phyloP scores from a whole-genome alignment of 345 rosid species.

The Corchorus olitorius region DNA sequence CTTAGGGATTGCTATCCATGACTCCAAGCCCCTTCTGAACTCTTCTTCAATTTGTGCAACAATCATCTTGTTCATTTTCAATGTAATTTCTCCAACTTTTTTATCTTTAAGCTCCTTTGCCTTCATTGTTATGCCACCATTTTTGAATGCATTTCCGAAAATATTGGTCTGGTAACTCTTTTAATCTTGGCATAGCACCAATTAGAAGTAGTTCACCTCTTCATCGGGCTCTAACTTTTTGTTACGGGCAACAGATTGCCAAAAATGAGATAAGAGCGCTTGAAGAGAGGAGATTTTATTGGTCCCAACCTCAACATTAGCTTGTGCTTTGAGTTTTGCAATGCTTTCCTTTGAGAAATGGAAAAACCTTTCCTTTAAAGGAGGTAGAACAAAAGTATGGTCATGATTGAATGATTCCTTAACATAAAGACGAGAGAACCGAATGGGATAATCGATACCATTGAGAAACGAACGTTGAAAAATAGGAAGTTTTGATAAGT shows the following conservation, averaged over 20 bases:
- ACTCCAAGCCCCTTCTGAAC: constrained; percentile 9
- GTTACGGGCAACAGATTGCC: constrained; percentile 28
- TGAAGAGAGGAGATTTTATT: constrained; percentile 45
- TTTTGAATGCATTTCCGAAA: constrained; percentile 36
- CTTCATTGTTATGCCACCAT: not conserved
- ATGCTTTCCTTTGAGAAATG: constrained; percentile 34
- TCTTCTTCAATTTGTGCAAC: constrained; percentile 30
- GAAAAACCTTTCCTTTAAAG: constrained; percentile 28
- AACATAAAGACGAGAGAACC: constrained; percentile 1
- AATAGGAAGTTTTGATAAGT: constrained; percentile 13
- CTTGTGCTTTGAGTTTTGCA: constrained; percentile 42
- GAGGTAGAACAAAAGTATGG: not conserved
- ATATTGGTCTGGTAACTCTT: constrained; percentile 32
- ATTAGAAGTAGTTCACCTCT: not conserved
- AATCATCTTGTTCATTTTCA: constrained; percentile 26
- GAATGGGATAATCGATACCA: constrained; percentile 14
- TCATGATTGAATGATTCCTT: no score
- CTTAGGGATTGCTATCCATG: constrained; percentile 34
- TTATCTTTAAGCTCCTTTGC: constrained; percentile 17
- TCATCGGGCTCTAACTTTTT: constrained; percentile 13
- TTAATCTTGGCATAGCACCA: constrained; percentile 30
- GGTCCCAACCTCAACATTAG: constrained; percentile 34
- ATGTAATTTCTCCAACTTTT: constrained; percentile 33
- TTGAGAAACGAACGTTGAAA: constrained; percentile 17
- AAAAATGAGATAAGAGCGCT: constrained; percentile 38